These are phyloP conservation scores for Thelonectria rubi DNA, from an alignment of 2,329 filamentous ascomycete genomes.

Conservation along the genomic window DNA sequence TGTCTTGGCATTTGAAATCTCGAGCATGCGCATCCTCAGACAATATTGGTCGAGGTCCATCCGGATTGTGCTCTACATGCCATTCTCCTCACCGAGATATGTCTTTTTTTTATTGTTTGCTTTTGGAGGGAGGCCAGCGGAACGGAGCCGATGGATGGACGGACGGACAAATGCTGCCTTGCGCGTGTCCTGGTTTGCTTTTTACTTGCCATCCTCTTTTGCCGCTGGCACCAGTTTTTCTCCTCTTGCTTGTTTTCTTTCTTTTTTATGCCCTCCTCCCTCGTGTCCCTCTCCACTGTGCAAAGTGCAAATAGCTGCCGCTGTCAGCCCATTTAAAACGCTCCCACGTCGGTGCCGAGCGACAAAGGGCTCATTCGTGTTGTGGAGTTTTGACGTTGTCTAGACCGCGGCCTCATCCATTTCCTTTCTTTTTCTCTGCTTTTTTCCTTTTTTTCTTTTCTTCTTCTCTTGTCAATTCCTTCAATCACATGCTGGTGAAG, in stretches of 20 bases:
- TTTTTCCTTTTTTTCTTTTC: slow-evolving; percentile 2
- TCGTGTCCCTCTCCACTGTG: background rate
- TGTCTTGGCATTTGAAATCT: too few relatives aligned
- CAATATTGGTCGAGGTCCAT: too few relatives aligned
- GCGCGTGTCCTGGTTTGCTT: too few relatives aligned
- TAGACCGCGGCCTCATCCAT: slow-evolving; percentile 11
- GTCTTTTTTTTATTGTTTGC: too few relatives aligned
- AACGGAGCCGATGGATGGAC: too few relatives aligned
- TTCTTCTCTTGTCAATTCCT: background rate
- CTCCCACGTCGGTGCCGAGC: background rate
- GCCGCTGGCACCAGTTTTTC: background rate
- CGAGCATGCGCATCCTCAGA: too few relatives aligned
- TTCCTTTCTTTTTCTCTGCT: slow-evolving; percentile 1
- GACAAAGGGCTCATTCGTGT: background rate
- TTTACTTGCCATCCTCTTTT: too few relatives aligned
- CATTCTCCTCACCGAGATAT: too few relatives aligned
- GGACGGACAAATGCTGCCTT: too few relatives aligned
- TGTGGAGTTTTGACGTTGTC: background rate
- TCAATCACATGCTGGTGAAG: background rate
- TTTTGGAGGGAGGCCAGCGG: too few relatives aligned
- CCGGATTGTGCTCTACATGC: too few relatives aligned
- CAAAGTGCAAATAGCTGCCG: background rate
- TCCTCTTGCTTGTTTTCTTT: background rate
- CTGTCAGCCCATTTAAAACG: background rate
- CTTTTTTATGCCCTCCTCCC: background rate